Evolutionary conservation across 139 green algal genomes (phyloP), one percentile per base, ranked within the genome.

Genomic region (Pleodorina starrii): DNA sequence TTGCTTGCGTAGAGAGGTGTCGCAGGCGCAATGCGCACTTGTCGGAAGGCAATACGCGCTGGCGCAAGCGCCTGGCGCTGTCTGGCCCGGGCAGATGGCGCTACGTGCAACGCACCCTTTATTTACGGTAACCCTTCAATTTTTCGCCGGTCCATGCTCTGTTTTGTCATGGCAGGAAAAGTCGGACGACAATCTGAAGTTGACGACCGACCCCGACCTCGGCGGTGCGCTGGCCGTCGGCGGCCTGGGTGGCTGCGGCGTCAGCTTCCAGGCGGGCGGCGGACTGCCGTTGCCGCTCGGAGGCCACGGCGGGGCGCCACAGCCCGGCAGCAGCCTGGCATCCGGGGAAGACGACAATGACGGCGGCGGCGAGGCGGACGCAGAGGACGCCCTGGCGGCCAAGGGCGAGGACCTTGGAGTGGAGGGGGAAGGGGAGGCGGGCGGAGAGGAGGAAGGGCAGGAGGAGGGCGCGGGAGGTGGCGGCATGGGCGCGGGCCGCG

Each of bases 341-440:
- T 72, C 43, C 9, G 83, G 83, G 9, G 83, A 88, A 44, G 83
- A 88, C 68, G 83, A 88, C 83, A 88, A 88, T 66, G 83, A 88
- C 68, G 83, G 81, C 1, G 43, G 43, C 59, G 79, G n/a, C 1
- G 83, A 72, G 6, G 68, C 29, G 1, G 83, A 72, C 46, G 60
- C 35, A 4, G 83, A 88, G 10, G 83, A 75, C 5, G 44, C 66
- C 7, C 36, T 81, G 35, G 83, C 83, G 10, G 83, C 83, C 23
- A 80, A 81, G 83, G 60, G 60, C 29, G 66, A 88, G 68, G 83
- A 88, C 25, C 54, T 88, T 44, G 66, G 66, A 4, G 66, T 46
- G 46, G 83, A 79, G 66, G 83, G 66, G 35, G 68, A 88, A 66
- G 66, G 83, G 32, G 68, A 81, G 83, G 83, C 83, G 9, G 83